Evolutionary conservation across 495 filamentous ascomycete genomes (phyloP).

Genomic region (Lepidopterella palustris): DNA sequence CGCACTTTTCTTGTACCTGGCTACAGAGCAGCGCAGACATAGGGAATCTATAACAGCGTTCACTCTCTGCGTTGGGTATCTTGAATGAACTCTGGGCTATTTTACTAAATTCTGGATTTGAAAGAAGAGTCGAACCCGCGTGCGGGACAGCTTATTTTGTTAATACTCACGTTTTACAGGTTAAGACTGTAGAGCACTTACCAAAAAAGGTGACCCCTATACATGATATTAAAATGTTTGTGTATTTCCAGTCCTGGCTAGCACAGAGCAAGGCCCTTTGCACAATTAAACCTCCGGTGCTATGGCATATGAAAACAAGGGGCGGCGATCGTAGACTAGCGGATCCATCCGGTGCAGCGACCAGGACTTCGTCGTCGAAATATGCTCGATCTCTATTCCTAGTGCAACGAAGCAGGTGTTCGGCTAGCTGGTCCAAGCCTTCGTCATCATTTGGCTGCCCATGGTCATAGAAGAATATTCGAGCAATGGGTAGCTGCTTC

Average conservation of each 20-base stretch:
- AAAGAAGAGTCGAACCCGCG: neutral
- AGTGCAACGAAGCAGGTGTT: neutral
- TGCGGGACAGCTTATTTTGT: neutral
- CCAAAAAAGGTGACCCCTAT: neutral
- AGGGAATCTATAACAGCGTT: neutral
- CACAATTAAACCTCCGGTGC: neutral
- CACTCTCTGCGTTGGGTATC: neutral
- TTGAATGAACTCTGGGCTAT: too few relatives aligned
- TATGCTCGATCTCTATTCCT: neutral
- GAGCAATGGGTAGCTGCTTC: neutral
- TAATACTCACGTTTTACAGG: neutral
- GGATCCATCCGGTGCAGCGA: too few relatives aligned
- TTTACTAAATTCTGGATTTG: too few relatives aligned
- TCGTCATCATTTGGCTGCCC: neutral
- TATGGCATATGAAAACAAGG: neutral
- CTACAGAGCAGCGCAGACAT: neutral
- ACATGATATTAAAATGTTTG: neutral
- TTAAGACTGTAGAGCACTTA: neutral
- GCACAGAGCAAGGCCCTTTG: neutral
- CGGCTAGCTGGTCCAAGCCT: neutral
- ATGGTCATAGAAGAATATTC: neutral
- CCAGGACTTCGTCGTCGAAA: too few relatives aligned
- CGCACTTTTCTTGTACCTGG: neutral
- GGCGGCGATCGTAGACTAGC: too few relatives aligned
- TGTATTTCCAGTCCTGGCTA: neutral